Conservation (phyloP, 441 rosid species). For the Pelargonium australe region DNA sequence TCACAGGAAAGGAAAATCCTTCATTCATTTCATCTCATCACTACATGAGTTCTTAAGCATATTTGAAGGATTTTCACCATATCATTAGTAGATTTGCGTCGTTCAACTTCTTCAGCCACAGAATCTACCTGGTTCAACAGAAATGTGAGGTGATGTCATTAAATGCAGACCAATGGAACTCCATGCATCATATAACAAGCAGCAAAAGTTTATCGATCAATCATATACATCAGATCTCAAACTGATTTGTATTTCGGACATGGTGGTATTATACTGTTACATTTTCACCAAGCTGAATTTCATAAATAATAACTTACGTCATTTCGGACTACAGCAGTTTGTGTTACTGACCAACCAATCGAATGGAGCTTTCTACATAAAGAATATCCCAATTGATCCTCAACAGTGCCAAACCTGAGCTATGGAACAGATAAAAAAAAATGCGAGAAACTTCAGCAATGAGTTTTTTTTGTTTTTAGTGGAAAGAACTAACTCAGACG, state of each 20-base stretch:
- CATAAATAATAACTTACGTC: conserved; percentile 60
- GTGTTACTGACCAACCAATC: conserved; percentile 74
- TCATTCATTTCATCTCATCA: background rate
- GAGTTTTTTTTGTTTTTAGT: background rate
- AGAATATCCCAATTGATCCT: conserved; percentile 71
- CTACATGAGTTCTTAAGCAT: conserved; percentile 3
- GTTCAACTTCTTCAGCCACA: conserved; percentile 93
- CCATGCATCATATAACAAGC: conserved; percentile 7
- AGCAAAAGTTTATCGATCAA: conserved; percentile 4
- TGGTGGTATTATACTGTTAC: too few species aligned
- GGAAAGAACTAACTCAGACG: background rate
- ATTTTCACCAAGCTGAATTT: background rate
- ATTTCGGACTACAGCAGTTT: conserved; percentile 54
- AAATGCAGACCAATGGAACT: conserved; percentile 9
- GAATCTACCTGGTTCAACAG: conserved; percentile 67
- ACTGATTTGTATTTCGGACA: too few species aligned
- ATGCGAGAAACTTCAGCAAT: conserved; percentile 30
- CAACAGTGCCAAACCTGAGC: conserved; percentile 97
- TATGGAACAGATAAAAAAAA: conserved; percentile 63
- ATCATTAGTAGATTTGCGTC: conserved; percentile 57
- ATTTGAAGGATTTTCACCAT: conserved; percentile 42
- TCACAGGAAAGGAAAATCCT: background rate
- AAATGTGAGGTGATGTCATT: conserved; percentile 13
- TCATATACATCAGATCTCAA: background rate
- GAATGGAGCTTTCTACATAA: conserved; percentile 70